Conservation (phyloP, 441 rosid genomes). For the Gossypium lobatum region DNA sequence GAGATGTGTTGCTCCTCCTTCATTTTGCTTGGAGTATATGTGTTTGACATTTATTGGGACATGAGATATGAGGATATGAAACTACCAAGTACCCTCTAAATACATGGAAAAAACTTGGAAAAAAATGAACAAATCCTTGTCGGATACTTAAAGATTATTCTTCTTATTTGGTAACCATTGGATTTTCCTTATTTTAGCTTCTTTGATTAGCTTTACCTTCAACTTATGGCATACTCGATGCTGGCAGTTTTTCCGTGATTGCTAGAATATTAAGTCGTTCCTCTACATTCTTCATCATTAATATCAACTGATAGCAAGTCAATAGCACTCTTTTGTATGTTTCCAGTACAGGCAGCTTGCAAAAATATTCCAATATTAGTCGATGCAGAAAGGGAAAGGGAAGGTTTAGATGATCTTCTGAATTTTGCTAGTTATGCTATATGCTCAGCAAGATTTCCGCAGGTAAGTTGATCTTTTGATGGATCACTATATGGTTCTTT, state of each 20-base stretch:
- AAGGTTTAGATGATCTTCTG: slow-evolving; percentile 67
- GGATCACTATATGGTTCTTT: background rate
- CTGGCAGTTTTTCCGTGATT: background rate
- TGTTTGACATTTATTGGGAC: no score
- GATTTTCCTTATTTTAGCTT: background rate
- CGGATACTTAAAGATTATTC: no score
- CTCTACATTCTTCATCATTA: slow-evolving; percentile 1
- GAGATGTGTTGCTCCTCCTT: background rate
- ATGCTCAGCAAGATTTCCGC: slow-evolving; percentile 74
- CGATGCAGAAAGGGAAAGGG: slow-evolving; percentile 66
- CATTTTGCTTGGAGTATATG: no score
- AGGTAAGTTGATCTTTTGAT: slow-evolving; percentile 38
- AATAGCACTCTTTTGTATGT: slow-evolving; percentile 14
- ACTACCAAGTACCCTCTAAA: no score
- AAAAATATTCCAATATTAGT: slow-evolving; percentile 67
- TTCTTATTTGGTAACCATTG: background rate
- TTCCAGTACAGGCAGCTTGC: slow-evolving; percentile 65
- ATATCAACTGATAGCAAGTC: slow-evolving; percentile 14
- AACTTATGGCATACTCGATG: background rate
- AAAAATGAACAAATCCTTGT: no score
- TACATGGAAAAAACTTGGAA: no score
- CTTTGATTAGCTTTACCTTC: slow-evolving; percentile 3
- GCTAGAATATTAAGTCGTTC: background rate
- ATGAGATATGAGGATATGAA: no score
- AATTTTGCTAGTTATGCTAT: slow-evolving; percentile 55